These are phyloP conservation scores for Linnemannia hyalina DNA, from an alignment of 192 early-diverging fungal genomes.

Conservation along the genomic window DNA sequence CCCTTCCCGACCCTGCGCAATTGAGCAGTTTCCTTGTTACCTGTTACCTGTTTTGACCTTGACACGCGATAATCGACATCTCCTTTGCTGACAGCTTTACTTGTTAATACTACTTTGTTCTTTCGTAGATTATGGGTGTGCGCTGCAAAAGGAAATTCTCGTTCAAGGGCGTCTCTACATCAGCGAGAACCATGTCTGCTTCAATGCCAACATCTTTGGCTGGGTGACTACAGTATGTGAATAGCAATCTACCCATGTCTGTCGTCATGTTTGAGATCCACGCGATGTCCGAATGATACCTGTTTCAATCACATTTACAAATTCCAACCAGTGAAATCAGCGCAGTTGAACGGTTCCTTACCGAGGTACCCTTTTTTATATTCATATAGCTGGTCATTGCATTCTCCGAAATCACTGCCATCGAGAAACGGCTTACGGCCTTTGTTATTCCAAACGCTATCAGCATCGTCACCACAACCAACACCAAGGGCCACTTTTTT, in stretches of 20 bases:
- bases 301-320: neutral
- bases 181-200: slow-evolving; percentile 84
- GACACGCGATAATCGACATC: neutral
- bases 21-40: neutral
- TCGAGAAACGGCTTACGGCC: slow-evolving; percentile 89
- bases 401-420: slow-evolving; percentile 82
- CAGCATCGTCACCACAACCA: slow-evolving; percentile 73
- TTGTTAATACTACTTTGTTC: neutral
- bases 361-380: neutral
- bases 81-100: neutral
- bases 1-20: neutral
- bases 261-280: neutral
- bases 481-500: slow-evolving; percentile 76
- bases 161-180: slow-evolving; percentile 89
- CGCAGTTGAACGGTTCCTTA: neutral
- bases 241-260: neutral
- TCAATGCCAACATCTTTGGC: slow-evolving; percentile 92
- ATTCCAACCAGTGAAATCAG: neutral
- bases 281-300: neutral
- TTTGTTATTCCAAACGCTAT: slow-evolving; percentile 92
- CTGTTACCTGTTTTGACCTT: neutral
- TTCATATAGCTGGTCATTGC: slow-evolving; percentile 71
- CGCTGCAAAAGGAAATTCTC: slow-evolving; percentile 90
- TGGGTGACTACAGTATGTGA: slow-evolving; percentile 81
- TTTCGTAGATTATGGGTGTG: slow-evolving; percentile 80